phyloP scores from a whole-genome alignment of 768 basidiomycete species.

The Suillus weaverae region DNA sequence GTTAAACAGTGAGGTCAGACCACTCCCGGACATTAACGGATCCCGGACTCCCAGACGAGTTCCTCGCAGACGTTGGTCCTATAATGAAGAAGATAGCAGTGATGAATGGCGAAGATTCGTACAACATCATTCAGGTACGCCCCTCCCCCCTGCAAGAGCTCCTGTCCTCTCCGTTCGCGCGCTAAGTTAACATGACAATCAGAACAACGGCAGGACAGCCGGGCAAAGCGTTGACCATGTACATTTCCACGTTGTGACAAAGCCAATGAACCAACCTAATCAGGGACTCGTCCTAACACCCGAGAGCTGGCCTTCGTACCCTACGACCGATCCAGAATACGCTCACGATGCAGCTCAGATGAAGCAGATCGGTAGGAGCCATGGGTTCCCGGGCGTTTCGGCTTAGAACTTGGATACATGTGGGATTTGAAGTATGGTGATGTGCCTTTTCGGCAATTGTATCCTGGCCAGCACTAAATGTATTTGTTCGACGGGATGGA shows the following conservation, averaged over 20 bases:
- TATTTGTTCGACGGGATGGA: background rate
- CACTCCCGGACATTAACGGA: slow-evolving; percentile 58
- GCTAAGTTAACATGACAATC: background rate
- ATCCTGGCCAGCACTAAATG: background rate
- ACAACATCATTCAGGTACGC: slow-evolving; percentile 56
- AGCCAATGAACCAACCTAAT: slow-evolving; percentile 13
- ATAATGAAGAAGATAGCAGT: slow-evolving; percentile 55
- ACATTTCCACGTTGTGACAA: slow-evolving; percentile 51
- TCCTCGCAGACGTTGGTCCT: slow-evolving; percentile 53
- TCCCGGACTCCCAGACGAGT: slow-evolving; percentile 50
- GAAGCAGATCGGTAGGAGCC: background rate
- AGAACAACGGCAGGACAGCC: slow-evolving; percentile 64
- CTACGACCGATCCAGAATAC: background rate
- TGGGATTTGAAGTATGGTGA: background rate
- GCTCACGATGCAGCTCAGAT: background rate
- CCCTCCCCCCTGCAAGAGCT: background rate
- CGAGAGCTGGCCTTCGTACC: background rate
- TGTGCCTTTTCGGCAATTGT: background rate
- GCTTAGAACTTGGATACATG: background rate
- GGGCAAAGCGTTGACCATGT: slow-evolving; percentile 48
- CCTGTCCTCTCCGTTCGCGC: background rate
- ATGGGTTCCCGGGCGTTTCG: background rate
- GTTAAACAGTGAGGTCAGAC: slow-evolving; percentile 33
- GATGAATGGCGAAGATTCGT: slow-evolving; percentile 49
- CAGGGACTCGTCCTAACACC: background rate